Evolutionary conservation across 257 asterid genomes (phyloP).

Genomic region (Linderniella brevidens): DNA sequence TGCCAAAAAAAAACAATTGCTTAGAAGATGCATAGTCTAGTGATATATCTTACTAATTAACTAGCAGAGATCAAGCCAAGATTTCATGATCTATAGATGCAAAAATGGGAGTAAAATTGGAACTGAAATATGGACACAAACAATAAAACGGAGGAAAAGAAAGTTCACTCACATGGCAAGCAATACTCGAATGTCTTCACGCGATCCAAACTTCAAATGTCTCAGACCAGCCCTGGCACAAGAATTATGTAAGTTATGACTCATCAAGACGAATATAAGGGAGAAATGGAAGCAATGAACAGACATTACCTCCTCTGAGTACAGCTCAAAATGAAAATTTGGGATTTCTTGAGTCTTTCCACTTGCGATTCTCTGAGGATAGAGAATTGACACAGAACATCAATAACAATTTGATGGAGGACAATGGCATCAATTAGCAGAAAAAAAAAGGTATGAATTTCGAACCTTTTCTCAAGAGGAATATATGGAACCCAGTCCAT

Average conservation of each 20-base stretch:
- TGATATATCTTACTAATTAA: not conserved
- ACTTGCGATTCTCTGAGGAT: slow-evolving; percentile 69
- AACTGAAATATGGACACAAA: no score
- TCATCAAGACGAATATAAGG: slow-evolving; percentile 2
- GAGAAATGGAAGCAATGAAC: not conserved
- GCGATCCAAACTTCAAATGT: slow-evolving; percentile 66
- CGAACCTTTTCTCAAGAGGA: slow-evolving; percentile 65
- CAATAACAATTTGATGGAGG: not conserved
- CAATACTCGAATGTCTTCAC: slow-evolving; percentile 82
- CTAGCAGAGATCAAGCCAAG: not conserved
- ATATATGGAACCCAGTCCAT: slow-evolving; percentile 98
- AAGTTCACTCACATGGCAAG: slow-evolving; percentile 64
- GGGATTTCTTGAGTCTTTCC: slow-evolving; percentile 72
- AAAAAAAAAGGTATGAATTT: not conserved
- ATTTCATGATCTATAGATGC: no score
- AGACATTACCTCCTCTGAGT: slow-evolving; percentile 64
- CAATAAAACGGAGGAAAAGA: not conserved
- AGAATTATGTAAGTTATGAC: no score
- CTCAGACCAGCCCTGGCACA: slow-evolving; percentile 67
- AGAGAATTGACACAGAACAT: slow-evolving; percentile 8
- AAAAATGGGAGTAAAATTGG: not conserved
- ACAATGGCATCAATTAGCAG: slow-evolving; percentile 10
- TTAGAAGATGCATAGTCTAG: not conserved
- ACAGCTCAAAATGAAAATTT: slow-evolving; percentile 70
- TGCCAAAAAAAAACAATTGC: not conserved